Conservation (phyloP, 139 green algal genomes). For the Picochlorum sp. region DNA sequence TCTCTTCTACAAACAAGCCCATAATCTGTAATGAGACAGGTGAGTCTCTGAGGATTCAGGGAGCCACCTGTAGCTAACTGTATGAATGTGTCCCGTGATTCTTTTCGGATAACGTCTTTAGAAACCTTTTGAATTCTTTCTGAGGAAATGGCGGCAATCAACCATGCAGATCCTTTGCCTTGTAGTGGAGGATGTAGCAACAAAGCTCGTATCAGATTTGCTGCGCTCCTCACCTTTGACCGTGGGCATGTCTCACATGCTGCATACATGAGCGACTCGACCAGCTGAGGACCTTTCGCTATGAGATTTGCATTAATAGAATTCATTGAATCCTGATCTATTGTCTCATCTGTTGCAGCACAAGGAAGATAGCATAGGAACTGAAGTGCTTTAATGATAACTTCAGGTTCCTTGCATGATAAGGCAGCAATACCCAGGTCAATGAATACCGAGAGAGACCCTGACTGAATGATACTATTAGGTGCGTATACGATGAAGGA, state of each 20-base stretch:
- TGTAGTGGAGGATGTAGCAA: slow-evolving; percentile 4
- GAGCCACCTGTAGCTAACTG: not conserved
- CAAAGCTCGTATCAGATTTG: slow-evolving; percentile 33
- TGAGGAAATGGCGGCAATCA: slow-evolving; percentile 13
- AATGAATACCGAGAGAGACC: slow-evolving; percentile 27
- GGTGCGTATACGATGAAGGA: slow-evolving; percentile 53
- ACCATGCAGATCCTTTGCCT: slow-evolving; percentile 14
- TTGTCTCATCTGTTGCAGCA: not conserved
- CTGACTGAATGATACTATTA: slow-evolving; percentile 28
- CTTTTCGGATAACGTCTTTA: slow-evolving; percentile 7
- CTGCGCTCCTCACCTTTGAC: slow-evolving; percentile 53
- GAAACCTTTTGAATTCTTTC: slow-evolving; percentile 14
- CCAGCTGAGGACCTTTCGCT: slow-evolving; percentile 28
- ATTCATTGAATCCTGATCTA: not conserved
- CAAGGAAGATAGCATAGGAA: slow-evolving; percentile 27
- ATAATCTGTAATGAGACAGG: slow-evolving; percentile 57
- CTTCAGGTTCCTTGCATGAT: slow-evolving; percentile 28
- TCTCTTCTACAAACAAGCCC: slow-evolving; percentile 47
- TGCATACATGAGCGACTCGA: slow-evolving; percentile 33
- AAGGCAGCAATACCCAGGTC: slow-evolving; percentile 23
- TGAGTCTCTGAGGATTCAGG: slow-evolving; percentile 42
- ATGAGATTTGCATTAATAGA: slow-evolving; percentile 12
- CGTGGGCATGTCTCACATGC: slow-evolving; percentile 43
- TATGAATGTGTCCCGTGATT: slow-evolving; percentile 18
- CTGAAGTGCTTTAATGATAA: slow-evolving; percentile 38